A percentile compares a stretch with the other conserved stretches of the same genome.
These are phyloP conservation scores for Colletotrichum sp. DNA, from an alignment of 2,329 filamentous ascomycete species.

Conservation along the genomic window DNA sequence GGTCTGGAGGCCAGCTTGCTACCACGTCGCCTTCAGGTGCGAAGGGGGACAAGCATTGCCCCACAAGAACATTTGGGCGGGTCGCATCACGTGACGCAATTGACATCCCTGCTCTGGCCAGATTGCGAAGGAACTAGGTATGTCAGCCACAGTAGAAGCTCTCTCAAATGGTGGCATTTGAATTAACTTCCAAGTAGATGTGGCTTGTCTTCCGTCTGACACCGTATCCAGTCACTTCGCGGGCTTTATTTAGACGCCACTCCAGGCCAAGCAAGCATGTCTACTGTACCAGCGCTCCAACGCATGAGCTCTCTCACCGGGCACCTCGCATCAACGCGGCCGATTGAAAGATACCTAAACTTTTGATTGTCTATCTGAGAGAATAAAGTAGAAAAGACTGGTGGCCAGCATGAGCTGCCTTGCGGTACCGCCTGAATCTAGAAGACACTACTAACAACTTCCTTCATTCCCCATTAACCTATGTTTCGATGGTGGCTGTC, in stretches of 20 bases:
- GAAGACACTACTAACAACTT: constrained; percentile 5
- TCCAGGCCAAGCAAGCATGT: neutral
- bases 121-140: neutral
- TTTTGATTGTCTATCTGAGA: constrained; percentile 16
- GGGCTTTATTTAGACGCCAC: neutral
- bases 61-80: neutral
- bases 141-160: neutral
- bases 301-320: neutral
- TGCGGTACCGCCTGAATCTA: neutral
- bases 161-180: neutral
- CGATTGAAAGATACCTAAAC: neutral
- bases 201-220: neutral
- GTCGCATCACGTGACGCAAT: neutral
- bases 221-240: neutral
- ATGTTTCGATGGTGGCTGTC: neutral
- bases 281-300: neutral
- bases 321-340: neutral
- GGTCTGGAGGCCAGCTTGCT: constrained; percentile 27
- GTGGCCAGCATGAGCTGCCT: neutral
- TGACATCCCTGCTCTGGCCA: neutral
- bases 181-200: neutral
- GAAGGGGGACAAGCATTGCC: neutral
- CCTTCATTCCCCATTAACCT: constrained; percentile 5
- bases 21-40: neutral
- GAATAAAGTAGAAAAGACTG: constrained; percentile 16